Conservation (phyloP, 1,139 yeast genomes). For the Hyphopichia khmerensis region DNA sequence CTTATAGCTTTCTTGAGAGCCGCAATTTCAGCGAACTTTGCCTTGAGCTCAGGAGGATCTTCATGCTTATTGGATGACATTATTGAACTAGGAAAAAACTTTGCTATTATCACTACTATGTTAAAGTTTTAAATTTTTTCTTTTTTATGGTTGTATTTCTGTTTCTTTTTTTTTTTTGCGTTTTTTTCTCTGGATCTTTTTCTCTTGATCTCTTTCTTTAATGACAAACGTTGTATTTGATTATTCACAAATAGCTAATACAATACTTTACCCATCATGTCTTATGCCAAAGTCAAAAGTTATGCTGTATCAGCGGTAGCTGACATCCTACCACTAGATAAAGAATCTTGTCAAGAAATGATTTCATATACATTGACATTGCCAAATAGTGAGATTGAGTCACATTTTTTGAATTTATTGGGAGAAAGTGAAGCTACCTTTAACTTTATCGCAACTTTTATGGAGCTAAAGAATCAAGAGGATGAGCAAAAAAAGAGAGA, state of each 20-base stretch:
- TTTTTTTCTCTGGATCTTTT: too few relatives aligned
- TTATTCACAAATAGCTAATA: too few relatives aligned
- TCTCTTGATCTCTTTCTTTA: neutral
- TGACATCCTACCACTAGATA: conserved; percentile 46
- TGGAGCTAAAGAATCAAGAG: conserved; percentile 13
- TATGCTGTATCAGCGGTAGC: conserved; percentile 34
- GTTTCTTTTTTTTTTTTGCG: neutral
- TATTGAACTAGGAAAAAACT: neutral
- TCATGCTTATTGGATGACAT: conserved; percentile 1
- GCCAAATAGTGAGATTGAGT: conserved; percentile 41
- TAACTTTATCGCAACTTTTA: conserved; percentile 36
- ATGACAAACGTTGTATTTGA: too few relatives aligned
- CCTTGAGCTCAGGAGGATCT: conserved; percentile 22
- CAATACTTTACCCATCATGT: conserved; percentile 1
- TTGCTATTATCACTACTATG: neutral
- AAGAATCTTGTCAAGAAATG: conserved; percentile 34
- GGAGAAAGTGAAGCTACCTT: conserved; percentile 52
- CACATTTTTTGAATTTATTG: conserved; percentile 50
- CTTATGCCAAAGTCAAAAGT: conserved; percentile 8
- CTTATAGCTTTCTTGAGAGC: conserved; percentile 29
- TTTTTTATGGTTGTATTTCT: neutral
- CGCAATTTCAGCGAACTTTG: conserved; percentile 35
- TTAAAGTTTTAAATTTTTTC: neutral
- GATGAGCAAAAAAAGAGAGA: conserved; percentile 2
- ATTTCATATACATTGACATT: conserved; percentile 47